Evolutionary conservation across 345 rosid genomes (phyloP), one percentile per base, ranked within the genome.

Genomic region (Balakata baccata): DNA sequence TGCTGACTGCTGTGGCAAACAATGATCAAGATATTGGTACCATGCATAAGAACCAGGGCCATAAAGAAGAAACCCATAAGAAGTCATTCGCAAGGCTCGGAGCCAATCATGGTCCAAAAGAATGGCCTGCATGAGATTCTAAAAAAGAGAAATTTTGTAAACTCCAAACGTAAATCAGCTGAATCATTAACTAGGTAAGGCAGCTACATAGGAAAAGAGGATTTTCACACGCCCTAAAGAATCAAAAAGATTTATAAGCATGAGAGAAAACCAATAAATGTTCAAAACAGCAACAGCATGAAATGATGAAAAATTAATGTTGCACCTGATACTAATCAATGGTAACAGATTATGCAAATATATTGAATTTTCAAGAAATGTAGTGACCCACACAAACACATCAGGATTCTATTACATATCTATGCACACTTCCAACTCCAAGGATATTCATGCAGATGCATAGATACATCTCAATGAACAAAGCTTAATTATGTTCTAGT

Each of bases 11-110:
- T 83, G 79, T n/a, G 98, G 96, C 81, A 94, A 81, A 82, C 78
- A 76, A 75, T 58, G 81, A 71, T 94, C 98, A 75, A 92, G 98
- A 75, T 37, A 85, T 59, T 79, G 92, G 72, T 94, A 92, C 97
- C 98, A 92, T 0, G 86, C 89, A 83, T 85, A 88, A 57, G 97
- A 92, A 83, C 97, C 97, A 56, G 98, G 98, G 0, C 97, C 98
- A 68, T 92, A 94, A 17, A 92, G 71, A 37, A 94, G 84, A 82
- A 92, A 92, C 49, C 98, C 98, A 72, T 94, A 94, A 54, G 97
- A 87, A 76, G 89, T 74, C 97, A 94, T 94, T 79, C 97, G 80
- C 78, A 92, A 75, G 52, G 98, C 90, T 70, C 97, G 95, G 25
- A 85, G 59, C 97, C 92, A 92, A 69, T 94, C 97, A 83, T 94